These are phyloP conservation scores for Saccharomycopsis amapae DNA, from an alignment of 805 yeast species.

Conservation along the genomic window DNA sequence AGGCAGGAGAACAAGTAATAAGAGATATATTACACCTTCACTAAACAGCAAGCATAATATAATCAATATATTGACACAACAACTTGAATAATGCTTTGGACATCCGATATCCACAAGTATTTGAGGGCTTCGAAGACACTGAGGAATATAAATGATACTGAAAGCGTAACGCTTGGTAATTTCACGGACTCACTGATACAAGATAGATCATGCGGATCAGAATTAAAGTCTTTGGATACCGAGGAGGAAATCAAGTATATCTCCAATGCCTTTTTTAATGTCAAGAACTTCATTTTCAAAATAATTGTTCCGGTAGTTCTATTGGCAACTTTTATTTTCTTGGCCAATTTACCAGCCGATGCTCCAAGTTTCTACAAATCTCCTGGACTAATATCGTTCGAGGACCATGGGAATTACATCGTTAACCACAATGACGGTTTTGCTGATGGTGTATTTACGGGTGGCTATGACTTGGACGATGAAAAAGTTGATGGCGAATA, in stretches of 20 bases:
- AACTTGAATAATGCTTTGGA: no score
- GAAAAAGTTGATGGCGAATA: neutral
- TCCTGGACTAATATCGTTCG: neutral
- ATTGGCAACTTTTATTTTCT: slow-evolving; percentile 13
- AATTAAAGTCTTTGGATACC: no score
- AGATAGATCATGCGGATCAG: no score
- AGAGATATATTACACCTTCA: no score
- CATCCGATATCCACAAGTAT: no score
- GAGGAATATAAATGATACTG: no score
- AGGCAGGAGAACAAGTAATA: no score
- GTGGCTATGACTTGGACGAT: neutral
- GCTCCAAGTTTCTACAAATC: neutral
- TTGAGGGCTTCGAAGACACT: no score
- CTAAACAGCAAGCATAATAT: no score
- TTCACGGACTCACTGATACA: no score
- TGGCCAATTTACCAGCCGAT: neutral
- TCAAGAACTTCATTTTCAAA: slow-evolving; percentile 19
- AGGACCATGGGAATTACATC: slow-evolving; percentile 10
- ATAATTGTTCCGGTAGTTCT: slow-evolving; percentile 18
- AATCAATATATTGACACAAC: no score
- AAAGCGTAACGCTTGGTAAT: no score
- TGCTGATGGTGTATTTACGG: neutral
- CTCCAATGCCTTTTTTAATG: slow-evolving; percentile 13
- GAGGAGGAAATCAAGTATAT: slow-evolving; percentile 6
- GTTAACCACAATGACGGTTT: slow-evolving; percentile 18